A percentile compares a stretch with the other conserved stretches of the same genome.
These are phyloP conservation scores for Datura wrightii DNA, from an alignment of 257 asterid genomes.

Conservation along the genomic window DNA sequence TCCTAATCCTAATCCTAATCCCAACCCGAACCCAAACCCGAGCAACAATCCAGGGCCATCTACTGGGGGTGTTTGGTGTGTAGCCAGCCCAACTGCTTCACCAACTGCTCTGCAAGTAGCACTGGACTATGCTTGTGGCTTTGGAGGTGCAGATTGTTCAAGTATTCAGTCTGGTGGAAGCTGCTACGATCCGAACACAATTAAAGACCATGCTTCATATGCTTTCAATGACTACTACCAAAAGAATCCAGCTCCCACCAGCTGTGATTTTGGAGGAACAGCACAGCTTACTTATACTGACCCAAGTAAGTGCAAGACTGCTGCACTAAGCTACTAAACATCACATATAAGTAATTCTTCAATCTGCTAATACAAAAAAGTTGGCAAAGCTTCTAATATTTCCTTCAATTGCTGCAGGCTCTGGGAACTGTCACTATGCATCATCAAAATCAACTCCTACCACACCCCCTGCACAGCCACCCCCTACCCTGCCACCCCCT, in stretches of 20 bases:
- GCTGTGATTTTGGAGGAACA: constrained; percentile 91
- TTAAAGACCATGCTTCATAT: constrained; percentile 81
- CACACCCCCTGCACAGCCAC: constrained; percentile 41
- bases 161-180: constrained; percentile 67
- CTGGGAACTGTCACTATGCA: constrained; percentile 76
- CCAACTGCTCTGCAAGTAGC: constrained; percentile 90
- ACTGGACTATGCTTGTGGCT: constrained; percentile 95
- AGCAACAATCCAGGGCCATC: constrained; percentile 45
- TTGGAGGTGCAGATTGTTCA: constrained; percentile 94
- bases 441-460: constrained; percentile 48
- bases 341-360: not conserved
- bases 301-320: constrained; percentile 71
- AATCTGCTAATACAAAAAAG: constrained; percentile 7
- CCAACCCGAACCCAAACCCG: not conserved
- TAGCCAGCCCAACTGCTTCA: constrained; percentile 73
- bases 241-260: constrained; percentile 83
- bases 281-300: constrained; percentile 75
- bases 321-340: constrained; percentile 1
- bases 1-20: not conserved
- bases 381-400: constrained; percentile 8
- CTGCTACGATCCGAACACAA: constrained; percentile 80
- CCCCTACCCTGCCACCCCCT: constrained; percentile 43
- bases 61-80: constrained; percentile 89
- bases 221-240: constrained; percentile 93
- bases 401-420: constrained; percentile 58